Percentiles rank a stretch among this genome's conserved stretches.
Evolutionary conservation across 257 asterid genomes (phyloP).

Genomic region (Ilex asprella): DNA sequence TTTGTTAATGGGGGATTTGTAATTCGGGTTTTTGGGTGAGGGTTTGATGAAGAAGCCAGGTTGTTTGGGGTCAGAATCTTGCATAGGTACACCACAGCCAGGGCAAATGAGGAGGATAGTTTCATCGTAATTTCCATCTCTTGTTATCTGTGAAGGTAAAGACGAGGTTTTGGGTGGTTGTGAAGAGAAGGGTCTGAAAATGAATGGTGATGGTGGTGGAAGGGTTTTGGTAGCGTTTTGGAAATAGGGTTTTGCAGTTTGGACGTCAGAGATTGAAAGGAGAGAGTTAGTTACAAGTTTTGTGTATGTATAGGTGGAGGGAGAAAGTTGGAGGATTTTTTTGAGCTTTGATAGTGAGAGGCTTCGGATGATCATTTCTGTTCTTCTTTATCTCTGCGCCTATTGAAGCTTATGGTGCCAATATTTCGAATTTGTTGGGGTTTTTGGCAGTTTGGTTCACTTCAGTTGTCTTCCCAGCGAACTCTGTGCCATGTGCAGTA

Average conservation of each 20-base stretch:
- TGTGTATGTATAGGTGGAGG: slow-evolving; percentile 23
- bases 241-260: slow-evolving; percentile 14
- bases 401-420: too few relatives aligned
- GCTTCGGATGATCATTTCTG: slow-evolving; percentile 39
- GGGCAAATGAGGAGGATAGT: slow-evolving; percentile 48
- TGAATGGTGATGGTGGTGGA: slow-evolving; percentile 19
- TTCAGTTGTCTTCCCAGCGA: too few relatives aligned
- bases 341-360: slow-evolving; percentile 46
- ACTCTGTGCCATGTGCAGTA: too few relatives aligned
- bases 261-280: background rate
- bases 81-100: slow-evolving; percentile 86
- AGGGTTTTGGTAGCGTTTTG: slow-evolving; percentile 56
- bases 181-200: slow-evolving; percentile 36
- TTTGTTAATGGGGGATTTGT: slow-evolving; percentile 47
- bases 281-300: slow-evolving; percentile 23
- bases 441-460: too few relatives aligned
- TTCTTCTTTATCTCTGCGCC: too few relatives aligned
- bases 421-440: too few relatives aligned
- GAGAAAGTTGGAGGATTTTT: slow-evolving; percentile 38
- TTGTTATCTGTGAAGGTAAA: slow-evolving; percentile 24
- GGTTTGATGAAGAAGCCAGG: slow-evolving; percentile 59
- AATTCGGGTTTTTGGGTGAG: slow-evolving; percentile 29
- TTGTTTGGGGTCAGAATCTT: slow-evolving; percentile 54
- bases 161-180: slow-evolving; percentile 22
- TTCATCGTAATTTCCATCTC: slow-evolving; percentile 87